Percentiles rank a stretch among this genome's conserved stretches.
Evolutionary conservation across 2,329 filamentous ascomycete genomes (phyloP).

Genomic region (Aureobasidium sp.): DNA sequence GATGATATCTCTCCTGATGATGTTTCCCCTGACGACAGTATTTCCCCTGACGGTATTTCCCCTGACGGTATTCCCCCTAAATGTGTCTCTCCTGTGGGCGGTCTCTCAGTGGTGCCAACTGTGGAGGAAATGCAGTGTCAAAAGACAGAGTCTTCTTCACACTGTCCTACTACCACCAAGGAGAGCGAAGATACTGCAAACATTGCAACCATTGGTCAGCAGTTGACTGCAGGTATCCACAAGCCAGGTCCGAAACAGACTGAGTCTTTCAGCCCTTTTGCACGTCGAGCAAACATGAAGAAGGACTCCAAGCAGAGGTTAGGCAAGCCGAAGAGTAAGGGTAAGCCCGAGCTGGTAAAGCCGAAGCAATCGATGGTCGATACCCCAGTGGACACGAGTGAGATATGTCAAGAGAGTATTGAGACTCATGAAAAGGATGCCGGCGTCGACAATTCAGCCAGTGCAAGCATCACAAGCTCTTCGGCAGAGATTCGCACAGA

Average conservation of each 20-base stretch:
- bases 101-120: not conserved
- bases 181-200: not conserved
- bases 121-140: not conserved
- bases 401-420: not conserved
- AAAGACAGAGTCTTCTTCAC: not conserved
- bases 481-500: not conserved
- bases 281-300: conserved; percentile 15
- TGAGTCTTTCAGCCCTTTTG: conserved; percentile 26
- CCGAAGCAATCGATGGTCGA: not conserved
- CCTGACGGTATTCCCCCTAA: too few species aligned
- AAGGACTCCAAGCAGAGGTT: conserved; percentile 16
- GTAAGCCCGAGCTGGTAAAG: not conserved
- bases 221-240: not conserved
- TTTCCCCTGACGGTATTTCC: too few species aligned
- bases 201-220: not conserved
- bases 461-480: not conserved
- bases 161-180: not conserved
- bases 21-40: too few species aligned
- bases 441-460: not conserved
- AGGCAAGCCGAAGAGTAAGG: conserved; percentile 14
- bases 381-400: not conserved
- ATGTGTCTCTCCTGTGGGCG: not conserved
- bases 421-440: not conserved
- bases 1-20: not conserved
- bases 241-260: conserved; percentile 28